Percentiles rank a stretch among this genome's conserved stretches.
These are phyloP conservation scores for Manihot esculenta DNA, from an alignment of 441 rosid species.

Conservation along the genomic window DNA sequence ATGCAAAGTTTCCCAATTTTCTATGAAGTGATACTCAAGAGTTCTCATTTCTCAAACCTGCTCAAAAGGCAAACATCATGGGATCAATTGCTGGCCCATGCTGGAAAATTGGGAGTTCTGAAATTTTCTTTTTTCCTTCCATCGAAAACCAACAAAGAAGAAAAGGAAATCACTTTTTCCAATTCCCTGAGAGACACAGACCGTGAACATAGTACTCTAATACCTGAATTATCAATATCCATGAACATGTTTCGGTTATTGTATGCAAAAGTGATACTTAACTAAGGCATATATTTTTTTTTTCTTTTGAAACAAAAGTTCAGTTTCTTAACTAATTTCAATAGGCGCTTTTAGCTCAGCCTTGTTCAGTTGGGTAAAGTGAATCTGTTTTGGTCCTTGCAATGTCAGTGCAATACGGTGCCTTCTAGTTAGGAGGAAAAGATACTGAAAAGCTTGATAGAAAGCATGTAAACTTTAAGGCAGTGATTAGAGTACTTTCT, in stretches of 20 bases:
- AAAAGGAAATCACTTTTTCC: background rate
- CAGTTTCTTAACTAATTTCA: too few species aligned
- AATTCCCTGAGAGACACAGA: background rate
- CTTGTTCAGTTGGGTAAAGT: slow-evolving; percentile 10
- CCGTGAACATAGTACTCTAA: slow-evolving; percentile 13
- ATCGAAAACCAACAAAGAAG: background rate
- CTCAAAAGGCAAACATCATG: slow-evolving; percentile 42
- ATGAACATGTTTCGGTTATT: too few species aligned
- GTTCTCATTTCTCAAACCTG: slow-evolving; percentile 21
- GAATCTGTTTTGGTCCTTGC: slow-evolving; percentile 28
- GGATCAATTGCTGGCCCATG: slow-evolving; percentile 42
- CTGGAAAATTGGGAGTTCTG: slow-evolving; percentile 4
- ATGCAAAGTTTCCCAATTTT: slow-evolving; percentile 30
- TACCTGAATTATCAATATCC: slow-evolving; percentile 4
- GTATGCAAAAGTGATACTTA: background rate
- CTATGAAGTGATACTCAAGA: slow-evolving; percentile 17
- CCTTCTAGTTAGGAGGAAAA: slow-evolving; percentile 17
- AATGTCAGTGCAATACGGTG: slow-evolving; percentile 29
- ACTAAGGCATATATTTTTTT: too few species aligned
- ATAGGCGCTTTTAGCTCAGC: too few species aligned
- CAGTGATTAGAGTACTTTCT: slow-evolving; percentile 12
- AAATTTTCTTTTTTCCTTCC: background rate
- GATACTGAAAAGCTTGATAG: slow-evolving; percentile 21
- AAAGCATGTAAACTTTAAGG: slow-evolving; percentile 30
- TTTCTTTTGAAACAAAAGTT: too few species aligned